Evolutionary conservation across 2,329 filamentous ascomycete species (phyloP).

Genomic region (Fusarium scirpi): DNA sequence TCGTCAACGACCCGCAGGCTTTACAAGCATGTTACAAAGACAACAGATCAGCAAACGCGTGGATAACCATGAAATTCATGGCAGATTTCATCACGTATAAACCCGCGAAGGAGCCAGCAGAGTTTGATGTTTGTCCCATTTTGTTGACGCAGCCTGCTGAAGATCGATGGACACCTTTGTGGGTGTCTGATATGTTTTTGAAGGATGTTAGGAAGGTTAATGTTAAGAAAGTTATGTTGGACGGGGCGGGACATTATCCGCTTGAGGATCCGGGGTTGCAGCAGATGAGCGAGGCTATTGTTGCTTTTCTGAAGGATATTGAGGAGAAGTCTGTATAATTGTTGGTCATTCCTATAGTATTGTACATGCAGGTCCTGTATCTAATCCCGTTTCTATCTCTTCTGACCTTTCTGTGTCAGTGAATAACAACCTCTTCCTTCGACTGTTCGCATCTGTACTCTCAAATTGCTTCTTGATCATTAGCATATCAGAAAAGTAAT

Average conservation of each 20-base stretch:
- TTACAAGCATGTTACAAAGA: slow-evolving; percentile 5
- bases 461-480: neutral
- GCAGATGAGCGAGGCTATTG: slow-evolving; percentile 18
- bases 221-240: slow-evolving; percentile 10
- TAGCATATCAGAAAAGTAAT: neutral
- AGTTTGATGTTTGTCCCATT: slow-evolving; percentile 17
- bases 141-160: slow-evolving; percentile 5
- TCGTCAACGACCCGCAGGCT: slow-evolving; percentile 4
- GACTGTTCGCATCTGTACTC: neutral
- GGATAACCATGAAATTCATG: slow-evolving; percentile 8
- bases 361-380: neutral
- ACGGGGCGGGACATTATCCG: slow-evolving; percentile 4
- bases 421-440: neutral
- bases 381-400: neutral
- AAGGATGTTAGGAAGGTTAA: neutral
- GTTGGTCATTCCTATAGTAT: neutral
- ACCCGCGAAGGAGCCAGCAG: neutral
- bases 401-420: fast-evolving
- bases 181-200: slow-evolving; percentile 1
- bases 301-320: slow-evolving; percentile 5
- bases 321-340: neutral
- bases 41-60: neutral
- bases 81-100: neutral
- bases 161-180: slow-evolving; percentile 4
- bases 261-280: slow-evolving; percentile 5